Evolutionary conservation across 345 rosid genomes (phyloP), one percentile per base, ranked within the genome.

Genomic region (Erodium maritimum): DNA sequence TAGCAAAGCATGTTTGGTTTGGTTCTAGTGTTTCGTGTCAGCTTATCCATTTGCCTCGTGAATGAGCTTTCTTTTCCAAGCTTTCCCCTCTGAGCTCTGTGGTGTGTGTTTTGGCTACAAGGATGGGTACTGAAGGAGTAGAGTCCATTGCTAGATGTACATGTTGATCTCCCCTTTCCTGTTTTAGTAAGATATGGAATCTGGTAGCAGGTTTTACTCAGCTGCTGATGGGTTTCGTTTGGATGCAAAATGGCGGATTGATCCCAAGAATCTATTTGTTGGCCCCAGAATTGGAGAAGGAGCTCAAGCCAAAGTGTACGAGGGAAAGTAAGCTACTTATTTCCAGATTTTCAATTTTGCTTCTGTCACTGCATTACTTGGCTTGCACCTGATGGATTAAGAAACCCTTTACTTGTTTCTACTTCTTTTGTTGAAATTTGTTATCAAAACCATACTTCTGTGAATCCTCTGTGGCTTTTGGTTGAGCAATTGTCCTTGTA

Each of bases 251-350:
- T 88, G 90, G 95, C 71, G 84, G 67, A 75, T 91, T 77, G 98
- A 91, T 80, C 91, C 98, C 20, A 80, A 88, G 57, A 89, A 69
- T 80, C 89, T 91, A 54, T 83, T 82, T 71, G 98, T 88, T 64
- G 98, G 98, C 1, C 98, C 98, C 50, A 88, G 77, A 70, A 89
- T 91, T 73, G 96, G 98, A 24, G 98, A 91, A 73, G 96, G 98
- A 62, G 98, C 98, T 73, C 91, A 88, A 79, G 96, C 96, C 57
- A 88, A 86, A 78, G 98, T 91, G 33, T 91, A 91, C 19, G 91
- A 91, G 77, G 98, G 96, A 76, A 91, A 86, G 96, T 91, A 78
- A 86, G 96, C 69, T 62, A 58, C 68, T 55, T 67, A 4, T n/a
- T n/a, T 51, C 48, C 48, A 42, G 16, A 18, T 9, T 19, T 42